Percentiles rank a stretch among this genome's conserved stretches.
Evolutionary conservation across 116 monocot species (phyloP).

Genomic region (Cymodocea nodosa): DNA sequence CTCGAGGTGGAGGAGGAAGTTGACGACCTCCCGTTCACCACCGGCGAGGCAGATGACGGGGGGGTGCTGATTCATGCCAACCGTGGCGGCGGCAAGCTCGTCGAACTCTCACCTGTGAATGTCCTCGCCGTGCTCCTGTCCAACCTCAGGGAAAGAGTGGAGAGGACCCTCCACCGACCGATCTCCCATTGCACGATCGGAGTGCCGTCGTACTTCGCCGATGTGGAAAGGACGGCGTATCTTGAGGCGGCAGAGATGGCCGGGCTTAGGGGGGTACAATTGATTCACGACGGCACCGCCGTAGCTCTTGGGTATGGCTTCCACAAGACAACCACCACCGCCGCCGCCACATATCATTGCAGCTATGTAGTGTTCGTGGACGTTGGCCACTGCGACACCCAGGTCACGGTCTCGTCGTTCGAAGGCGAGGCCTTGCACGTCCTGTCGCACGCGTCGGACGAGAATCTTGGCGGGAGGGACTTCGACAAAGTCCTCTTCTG

Average conservation of each 20-base stretch:
- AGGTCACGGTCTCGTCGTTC: constrained; percentile 34
- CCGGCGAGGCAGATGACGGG: constrained; percentile 32
- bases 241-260: constrained; percentile 40
- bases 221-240: constrained; percentile 33
- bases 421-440: constrained; percentile 26
- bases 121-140: constrained; percentile 45
- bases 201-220: constrained; percentile 40
- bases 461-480: constrained; percentile 42
- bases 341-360: no score
- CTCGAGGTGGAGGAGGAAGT: constrained; percentile 25
- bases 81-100: constrained; percentile 16
- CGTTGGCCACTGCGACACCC: constrained; percentile 44
- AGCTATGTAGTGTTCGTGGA: constrained; percentile 55
- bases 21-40: constrained; percentile 24
- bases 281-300: constrained; percentile 46
- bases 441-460: constrained; percentile 25
- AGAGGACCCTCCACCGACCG: constrained; percentile 27
- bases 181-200: constrained; percentile 32
- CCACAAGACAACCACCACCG: no score
- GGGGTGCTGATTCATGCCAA: constrained; percentile 26
- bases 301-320: constrained; percentile 43
- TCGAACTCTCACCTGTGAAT: constrained; percentile 34
- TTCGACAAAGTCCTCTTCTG: constrained; percentile 48
- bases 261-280: constrained; percentile 15
- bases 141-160: constrained; percentile 31